Evolutionary conservation across 768 basidiomycete species (phyloP), one percentile per base, ranked within the genome.

Genomic region (Mycena polygramma): DNA sequence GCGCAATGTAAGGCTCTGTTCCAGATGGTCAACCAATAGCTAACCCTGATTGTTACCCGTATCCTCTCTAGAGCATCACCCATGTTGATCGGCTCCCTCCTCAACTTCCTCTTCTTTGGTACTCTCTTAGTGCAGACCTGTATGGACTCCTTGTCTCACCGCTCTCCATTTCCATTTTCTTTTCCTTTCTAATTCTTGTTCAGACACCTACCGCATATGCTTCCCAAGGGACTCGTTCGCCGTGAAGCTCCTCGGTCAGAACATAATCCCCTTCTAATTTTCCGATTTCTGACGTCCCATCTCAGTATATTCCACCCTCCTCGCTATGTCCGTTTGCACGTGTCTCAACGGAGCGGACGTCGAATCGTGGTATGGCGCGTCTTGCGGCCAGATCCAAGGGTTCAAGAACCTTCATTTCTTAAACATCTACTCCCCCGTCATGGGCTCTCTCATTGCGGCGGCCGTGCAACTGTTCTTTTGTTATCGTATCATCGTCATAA

Each of bases 271-370:
- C 43, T 20, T n/a, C 22, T 52, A 2, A 7, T 13, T n/a, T 39
- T 15, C 6, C 10, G 7, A 11, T 24, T 7, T 17, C 9, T 43
- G 1, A 24, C n/a, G n/a, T n/a, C n/a, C n/a, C n/a, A n/a, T n/a
- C n/a, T n/a, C 60, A 68, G 68, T 70, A 3, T 70, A 58, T 30
- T 57, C 63, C 63, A n/a, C 60, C 57, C 48, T 70, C n/a, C 36
- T 70, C 55, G 36, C 43, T 5, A 63, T 58, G 49, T 43, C 51
- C 0, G 39, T 54, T 22, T 45, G 46, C 45, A 64, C n/a, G 19
- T 57, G 37, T 24, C 63, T 70, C 22, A 70, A 58, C 37, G 63
- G 45, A 26, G 53, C 15, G 20, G 68, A 70, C 57, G 54, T 64
- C 7, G 5, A 59, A n/a, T 64, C 7, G 22, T 70, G 68, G 68